A percentile compares a stretch with the other conserved stretches of the same genome.
Conservation (phyloP, 371 early-diverging fungal species). For the Coemansia sp. region DNA sequence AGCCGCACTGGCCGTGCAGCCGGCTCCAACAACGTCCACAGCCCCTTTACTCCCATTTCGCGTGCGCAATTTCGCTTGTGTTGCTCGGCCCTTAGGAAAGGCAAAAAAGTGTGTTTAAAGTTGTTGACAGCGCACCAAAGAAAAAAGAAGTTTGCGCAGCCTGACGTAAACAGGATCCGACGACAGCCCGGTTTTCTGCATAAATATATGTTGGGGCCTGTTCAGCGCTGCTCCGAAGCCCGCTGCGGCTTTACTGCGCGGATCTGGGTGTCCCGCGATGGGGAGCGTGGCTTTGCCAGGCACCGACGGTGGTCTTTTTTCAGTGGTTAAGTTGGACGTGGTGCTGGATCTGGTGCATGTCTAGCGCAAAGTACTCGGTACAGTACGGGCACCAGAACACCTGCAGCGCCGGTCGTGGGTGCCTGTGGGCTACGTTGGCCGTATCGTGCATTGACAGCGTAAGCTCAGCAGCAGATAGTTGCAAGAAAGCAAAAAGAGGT, state of each 20-base stretch:
- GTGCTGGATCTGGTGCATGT: constrained; percentile 37
- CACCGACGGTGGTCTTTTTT: not conserved
- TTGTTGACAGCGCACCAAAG: not conserved
- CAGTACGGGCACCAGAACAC: constrained; percentile 41
- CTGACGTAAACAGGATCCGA: not conserved
- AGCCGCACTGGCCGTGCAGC: constrained; percentile 77
- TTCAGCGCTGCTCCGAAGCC: no score
- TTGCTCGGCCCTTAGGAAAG: not conserved
- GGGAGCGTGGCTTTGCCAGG: no score
- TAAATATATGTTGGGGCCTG: not conserved
- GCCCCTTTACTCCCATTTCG: constrained; percentile 93
- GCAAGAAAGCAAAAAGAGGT: not conserved
- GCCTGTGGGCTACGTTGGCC: not conserved
- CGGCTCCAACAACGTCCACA: constrained; percentile 89
- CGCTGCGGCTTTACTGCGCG: not conserved
- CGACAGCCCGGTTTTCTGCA: not conserved
- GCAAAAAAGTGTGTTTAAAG: not conserved
- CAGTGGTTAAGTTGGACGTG: constrained; percentile 42
- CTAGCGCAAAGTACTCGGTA: constrained; percentile 37
- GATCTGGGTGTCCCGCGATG: no score
- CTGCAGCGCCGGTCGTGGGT: constrained; percentile 6
- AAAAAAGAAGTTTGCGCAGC: constrained; percentile 3
- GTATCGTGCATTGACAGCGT: not conserved
- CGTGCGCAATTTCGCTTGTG: not conserved
- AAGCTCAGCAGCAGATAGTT: no score